These are phyloP conservation scores for Rhytidiadelphus loreus DNA, from an alignment of 225 moss, liverwort and hornwort species.

Conservation along the genomic window DNA sequence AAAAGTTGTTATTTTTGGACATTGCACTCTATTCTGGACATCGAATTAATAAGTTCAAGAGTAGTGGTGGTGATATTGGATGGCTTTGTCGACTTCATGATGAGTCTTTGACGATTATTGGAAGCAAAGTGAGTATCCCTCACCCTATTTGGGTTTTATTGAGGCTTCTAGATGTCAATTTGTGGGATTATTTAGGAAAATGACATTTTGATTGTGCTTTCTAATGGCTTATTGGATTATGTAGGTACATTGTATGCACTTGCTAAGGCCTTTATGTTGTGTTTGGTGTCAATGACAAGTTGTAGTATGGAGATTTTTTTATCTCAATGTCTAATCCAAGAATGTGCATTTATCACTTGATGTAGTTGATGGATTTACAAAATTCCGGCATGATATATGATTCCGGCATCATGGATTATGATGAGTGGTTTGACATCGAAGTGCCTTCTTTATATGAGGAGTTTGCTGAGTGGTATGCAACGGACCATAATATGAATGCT, in stretches of 20 bases:
- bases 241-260: rapidly evolving
- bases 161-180: rapidly evolving
- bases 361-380: neutral
- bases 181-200: neutral
- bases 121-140: neutral
- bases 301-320: neutral
- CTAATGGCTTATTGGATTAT: neutral
- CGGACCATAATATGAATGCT: neutral
- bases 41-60: rapidly evolving
- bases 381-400: neutral
- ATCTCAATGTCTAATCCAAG: rapidly evolving
- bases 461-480: neutral
- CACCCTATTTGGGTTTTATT: neutral
- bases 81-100: neutral
- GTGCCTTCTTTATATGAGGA: neutral
- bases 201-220: rapidly evolving
- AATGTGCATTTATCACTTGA: rapidly evolving
- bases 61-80: neutral
- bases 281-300: neutral
- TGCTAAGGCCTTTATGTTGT: no score
- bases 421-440: rapidly evolving
- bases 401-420: neutral
- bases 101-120: neutral
- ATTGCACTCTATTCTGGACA: neutral
- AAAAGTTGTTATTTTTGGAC: neutral